These are phyloP conservation scores for Diaporthe eres DNA, from an alignment of 2,329 filamentous ascomycete genomes.

Conservation along the genomic window DNA sequence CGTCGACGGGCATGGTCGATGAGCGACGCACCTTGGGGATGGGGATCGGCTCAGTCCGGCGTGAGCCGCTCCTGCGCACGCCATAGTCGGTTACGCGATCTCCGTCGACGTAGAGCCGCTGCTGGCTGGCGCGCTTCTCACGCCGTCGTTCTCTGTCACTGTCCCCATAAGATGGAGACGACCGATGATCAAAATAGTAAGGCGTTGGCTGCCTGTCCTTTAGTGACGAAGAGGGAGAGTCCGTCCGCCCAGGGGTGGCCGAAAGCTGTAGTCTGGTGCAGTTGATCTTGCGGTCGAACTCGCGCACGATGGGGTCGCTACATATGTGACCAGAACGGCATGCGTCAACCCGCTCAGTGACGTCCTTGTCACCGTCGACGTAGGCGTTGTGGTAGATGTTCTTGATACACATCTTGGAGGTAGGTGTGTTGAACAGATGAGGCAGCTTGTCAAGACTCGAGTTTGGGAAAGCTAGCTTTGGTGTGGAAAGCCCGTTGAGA, in stretches of 20 bases:
- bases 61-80: constrained; percentile 37
- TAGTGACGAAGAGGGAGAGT: constrained; percentile 37
- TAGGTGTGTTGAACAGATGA: constrained; percentile 36
- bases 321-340: constrained; percentile 50
- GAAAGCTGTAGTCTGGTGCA: constrained; percentile 45
- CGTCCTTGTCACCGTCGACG: constrained; percentile 48
- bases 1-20: constrained; percentile 39
- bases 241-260: constrained; percentile 16
- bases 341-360: constrained; percentile 50
- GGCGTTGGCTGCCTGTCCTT: constrained; percentile 41
- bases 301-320: constrained; percentile 45
- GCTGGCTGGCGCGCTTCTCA: constrained; percentile 36
- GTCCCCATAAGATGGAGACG: constrained; percentile 28
- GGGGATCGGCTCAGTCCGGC: constrained; percentile 36
- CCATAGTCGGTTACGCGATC: constrained; percentile 39
- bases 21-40: constrained; percentile 40
- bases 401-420: constrained; percentile 52
- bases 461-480: constrained; percentile 16
- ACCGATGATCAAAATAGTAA: constrained; percentile 39
- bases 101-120: constrained; percentile 39
- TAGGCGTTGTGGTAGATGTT: constrained; percentile 53
- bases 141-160: constrained; percentile 38
- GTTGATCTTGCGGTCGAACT: constrained; percentile 47
- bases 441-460: constrained; percentile 8
- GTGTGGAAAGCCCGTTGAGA: constrained; percentile 7